Conservation (phyloP, 371 early-diverging fungal species). For the Mortierella sp. region DNA sequence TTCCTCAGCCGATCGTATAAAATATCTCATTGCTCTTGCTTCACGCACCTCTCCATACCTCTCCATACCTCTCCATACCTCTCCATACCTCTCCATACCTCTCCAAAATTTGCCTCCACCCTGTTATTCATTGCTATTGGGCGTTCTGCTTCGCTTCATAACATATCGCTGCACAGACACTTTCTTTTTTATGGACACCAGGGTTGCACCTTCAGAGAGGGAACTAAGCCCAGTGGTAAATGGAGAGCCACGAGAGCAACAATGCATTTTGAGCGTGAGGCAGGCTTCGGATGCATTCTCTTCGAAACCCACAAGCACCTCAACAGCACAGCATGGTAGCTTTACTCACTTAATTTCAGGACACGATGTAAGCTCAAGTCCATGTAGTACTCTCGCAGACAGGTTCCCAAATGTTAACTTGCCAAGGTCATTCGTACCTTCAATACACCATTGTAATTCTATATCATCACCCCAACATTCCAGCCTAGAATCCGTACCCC, state of each 20-base stretch:
- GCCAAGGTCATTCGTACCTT: no score
- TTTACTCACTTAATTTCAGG: background rate
- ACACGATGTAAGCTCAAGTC: background rate
- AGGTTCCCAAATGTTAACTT: no score
- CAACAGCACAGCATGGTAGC: background rate
- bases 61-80: background rate
- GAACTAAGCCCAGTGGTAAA: background rate
- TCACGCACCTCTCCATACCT: no score
- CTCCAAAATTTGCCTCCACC: background rate
- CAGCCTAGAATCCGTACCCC: background rate
- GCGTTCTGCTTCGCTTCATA: background rate
- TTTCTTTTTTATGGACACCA: slow-evolving; percentile 10
- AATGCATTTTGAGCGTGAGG: background rate
- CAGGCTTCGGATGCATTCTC: slow-evolving; percentile 3
- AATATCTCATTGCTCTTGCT: no score
- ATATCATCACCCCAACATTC: background rate
- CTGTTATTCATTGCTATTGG: background rate
- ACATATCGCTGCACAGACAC: background rate
- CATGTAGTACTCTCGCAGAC: background rate
- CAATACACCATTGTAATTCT: background rate
- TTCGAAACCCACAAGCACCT: background rate
- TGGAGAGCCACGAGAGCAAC: background rate
- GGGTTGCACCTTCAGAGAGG: background rate
- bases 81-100: background rate
- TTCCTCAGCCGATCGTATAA: no score